Evolutionary conservation across 75 land plant genomes (phyloP).

Genomic region (Cupressus sempervirens): DNA sequence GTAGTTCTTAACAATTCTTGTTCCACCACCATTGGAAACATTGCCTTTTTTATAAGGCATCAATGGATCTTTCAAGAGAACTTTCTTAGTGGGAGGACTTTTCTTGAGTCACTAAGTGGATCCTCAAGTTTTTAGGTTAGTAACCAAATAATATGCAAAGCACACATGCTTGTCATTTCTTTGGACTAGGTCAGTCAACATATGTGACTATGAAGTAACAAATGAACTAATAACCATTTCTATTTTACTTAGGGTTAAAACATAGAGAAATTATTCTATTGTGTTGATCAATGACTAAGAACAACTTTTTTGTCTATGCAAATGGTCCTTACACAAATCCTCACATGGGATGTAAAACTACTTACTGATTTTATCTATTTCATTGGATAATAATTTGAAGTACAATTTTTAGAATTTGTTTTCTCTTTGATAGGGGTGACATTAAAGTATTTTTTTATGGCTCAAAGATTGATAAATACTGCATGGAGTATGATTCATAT

Average conservation of each 20-base stretch:
- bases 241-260: background rate
- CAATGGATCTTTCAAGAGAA: conserved; percentile 41
- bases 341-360: background rate
- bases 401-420: background rate
- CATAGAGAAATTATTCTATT: too few relatives aligned
- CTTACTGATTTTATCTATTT: background rate
- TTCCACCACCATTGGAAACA: conserved; percentile 43
- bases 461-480: background rate
- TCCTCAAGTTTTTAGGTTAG: conserved; percentile 3
- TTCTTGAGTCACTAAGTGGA: background rate
- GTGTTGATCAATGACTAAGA: background rate
- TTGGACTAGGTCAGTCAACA: background rate
- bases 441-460: background rate
- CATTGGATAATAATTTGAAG: too few relatives aligned
- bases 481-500: too few relatives aligned
- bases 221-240: background rate
- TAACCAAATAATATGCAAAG: background rate
- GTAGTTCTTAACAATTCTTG: background rate
- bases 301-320: background rate
- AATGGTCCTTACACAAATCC: background rate
- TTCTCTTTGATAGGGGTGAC: background rate
- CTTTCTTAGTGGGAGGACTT: conserved; percentile 11
- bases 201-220: background rate
- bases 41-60: conserved; percentile 43
- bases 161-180: background rate